Evolutionary conservation across 805 yeast species (phyloP), one percentile per base, ranked within the genome.

Genomic region (Sugiyamaella smithiae): DNA sequence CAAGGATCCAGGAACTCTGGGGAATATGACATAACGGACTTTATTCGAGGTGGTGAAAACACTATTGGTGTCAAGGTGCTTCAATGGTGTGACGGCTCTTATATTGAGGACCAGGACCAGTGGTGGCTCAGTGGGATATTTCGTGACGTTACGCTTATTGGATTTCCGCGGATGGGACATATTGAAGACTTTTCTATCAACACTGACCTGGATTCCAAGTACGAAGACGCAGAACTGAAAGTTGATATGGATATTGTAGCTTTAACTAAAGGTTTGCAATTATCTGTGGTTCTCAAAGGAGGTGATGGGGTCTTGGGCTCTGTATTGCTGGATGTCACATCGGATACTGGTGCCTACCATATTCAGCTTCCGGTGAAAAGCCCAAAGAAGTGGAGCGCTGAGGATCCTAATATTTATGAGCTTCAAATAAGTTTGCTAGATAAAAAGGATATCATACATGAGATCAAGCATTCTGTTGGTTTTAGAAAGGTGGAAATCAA

Each of bases 71-170:
- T 62, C 7, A 54, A 59, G 37, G 67, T 66, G 8, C 57, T 58
- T 45, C 64, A 63, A 52, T 66, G 63, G 60, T 61, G 66, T 8
- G 60, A 60, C 26, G 60, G 66, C 8, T 46, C 63, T 19, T 64
- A 63, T 42, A 61, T 63, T 37, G 68, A 65, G 48, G 69, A 65
- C 47, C 69, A 66, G 49, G 69, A 66, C 47, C 69, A 65, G 53
- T 66, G 70, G 69, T 66, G 69, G 69, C 35, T 28, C 9, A 31
- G 28, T 24, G 46, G 48, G 12, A 67, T 67, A n/a, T 67, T 64
- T 49, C 58, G 71, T 47, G 70, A 67, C 51, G 71, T 67, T 4
- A 60, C 59, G 32, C 41, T 65, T 5, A 49, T 66, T 12, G 58
- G 59, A 3, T 63, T 63, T 45, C 43, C 52, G 22, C 52, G 51